phyloP scores from a whole-genome alignment of 352 stramenopile genomes.

The Globisporangium cederbergense region DNA sequence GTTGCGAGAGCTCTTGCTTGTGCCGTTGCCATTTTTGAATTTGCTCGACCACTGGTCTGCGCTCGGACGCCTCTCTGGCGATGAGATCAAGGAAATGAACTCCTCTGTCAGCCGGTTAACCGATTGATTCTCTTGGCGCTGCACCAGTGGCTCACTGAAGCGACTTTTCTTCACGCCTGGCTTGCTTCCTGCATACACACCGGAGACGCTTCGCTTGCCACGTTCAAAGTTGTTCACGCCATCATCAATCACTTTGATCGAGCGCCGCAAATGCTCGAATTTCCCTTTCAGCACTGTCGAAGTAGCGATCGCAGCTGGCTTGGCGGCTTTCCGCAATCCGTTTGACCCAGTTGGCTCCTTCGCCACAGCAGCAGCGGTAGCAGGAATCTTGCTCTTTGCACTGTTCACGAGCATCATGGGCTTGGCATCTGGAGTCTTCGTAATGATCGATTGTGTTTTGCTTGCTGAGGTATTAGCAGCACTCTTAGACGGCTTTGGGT shows the following conservation, averaged over 20 bases:
- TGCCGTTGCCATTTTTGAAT: neutral
- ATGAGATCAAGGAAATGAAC: constrained; percentile 10
- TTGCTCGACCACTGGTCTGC: neutral
- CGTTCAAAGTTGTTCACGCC: neutral
- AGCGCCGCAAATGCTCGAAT: constrained; percentile 29
- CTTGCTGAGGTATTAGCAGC: neutral
- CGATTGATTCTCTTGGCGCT: neutral
- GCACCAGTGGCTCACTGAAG: constrained; percentile 19
- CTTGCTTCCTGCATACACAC: constrained; percentile 6
- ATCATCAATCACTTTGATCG: constrained; percentile 40
- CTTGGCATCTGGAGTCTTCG: constrained; percentile 9
- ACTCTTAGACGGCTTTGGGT: neutral
- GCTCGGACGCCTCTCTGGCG: neutral
- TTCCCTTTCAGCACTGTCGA: constrained; percentile 38
- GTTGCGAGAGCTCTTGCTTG: neutral
- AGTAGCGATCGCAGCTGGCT: constrained; percentile 23
- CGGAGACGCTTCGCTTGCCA: constrained; percentile 13
- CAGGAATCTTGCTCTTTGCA: neutral
- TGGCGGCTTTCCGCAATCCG: constrained; percentile 31
- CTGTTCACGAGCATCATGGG: constrained; percentile 2
- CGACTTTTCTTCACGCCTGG: constrained; percentile 14
- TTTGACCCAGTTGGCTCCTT: constrained; percentile 33
- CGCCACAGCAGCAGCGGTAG: neutral
- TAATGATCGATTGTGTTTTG: neutral
- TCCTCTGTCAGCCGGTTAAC: constrained; percentile 5